Evolutionary conservation across 2,329 filamentous ascomycete species (phyloP).

Genomic region (Fusarium beomiforme): DNA sequence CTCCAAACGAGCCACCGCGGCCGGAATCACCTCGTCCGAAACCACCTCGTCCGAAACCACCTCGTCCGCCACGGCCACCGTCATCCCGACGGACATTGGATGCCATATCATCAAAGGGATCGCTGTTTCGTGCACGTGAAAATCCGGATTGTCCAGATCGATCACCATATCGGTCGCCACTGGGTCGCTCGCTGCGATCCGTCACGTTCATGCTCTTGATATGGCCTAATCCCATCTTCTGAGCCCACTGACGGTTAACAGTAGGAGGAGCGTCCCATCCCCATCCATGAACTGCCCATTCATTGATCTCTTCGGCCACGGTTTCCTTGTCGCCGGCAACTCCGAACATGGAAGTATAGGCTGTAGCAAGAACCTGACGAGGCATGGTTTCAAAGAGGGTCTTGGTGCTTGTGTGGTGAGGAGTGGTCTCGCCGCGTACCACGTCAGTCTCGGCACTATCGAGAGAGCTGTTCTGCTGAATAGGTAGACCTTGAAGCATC

Average conservation of each 20-base stretch:
- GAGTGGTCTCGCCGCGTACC: constrained; percentile 58
- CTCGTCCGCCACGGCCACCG: constrained; percentile 11
- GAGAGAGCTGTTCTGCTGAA: constrained; percentile 65
- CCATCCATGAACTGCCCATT: constrained; percentile 62
- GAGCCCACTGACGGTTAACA: constrained; percentile 42
- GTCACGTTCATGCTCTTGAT: constrained; percentile 49
- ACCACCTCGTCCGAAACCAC: constrained; percentile 13
- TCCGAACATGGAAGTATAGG: constrained; percentile 69
- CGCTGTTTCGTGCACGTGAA: neutral
- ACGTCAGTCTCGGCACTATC: constrained; percentile 63
- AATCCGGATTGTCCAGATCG: neutral
- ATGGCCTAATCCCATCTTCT: constrained; percentile 46
- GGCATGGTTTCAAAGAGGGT: constrained; percentile 56
- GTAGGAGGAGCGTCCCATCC: constrained; percentile 61
- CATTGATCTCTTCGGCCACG: constrained; percentile 62
- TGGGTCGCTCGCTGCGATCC: constrained; percentile 14
- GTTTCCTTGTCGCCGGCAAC: constrained; percentile 53
- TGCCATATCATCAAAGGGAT: constrained; percentile 44
- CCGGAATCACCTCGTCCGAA: constrained; percentile 14
- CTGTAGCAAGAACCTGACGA: constrained; percentile 44
- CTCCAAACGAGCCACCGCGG: neutral
- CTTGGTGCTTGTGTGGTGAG: constrained; percentile 56
- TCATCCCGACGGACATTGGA: constrained; percentile 42
- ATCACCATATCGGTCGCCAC: neutral
- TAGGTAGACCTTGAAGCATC: constrained; percentile 67